Conservation (phyloP, 352 stramenopile genomes). For the Lagenidium giganteum region DNA sequence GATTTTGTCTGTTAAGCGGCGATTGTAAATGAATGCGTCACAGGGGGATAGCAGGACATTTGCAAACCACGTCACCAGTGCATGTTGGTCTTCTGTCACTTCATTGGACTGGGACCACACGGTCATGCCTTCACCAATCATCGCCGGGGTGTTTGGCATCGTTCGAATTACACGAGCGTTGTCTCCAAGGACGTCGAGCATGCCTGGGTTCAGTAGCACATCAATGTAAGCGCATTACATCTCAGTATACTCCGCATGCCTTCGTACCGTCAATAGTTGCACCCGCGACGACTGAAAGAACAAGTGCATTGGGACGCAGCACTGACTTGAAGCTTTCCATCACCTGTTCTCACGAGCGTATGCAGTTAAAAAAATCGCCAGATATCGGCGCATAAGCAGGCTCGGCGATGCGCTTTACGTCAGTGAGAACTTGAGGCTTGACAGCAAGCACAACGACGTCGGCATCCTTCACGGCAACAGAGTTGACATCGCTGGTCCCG, state of each 20-base stretch:
- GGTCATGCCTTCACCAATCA: slow-evolving; percentile 93
- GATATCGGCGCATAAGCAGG: too few relatives aligned
- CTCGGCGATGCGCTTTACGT: slow-evolving; percentile 27
- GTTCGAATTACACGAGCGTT: slow-evolving; percentile 84
- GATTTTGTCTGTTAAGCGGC: slow-evolving; percentile 72
- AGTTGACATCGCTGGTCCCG: slow-evolving; percentile 56
- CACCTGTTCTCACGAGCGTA: slow-evolving; percentile 20
- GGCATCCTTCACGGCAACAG: slow-evolving; percentile 57
- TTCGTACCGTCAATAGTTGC: slow-evolving; percentile 56
- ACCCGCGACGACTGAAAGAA: slow-evolving; percentile 84
- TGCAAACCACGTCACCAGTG: slow-evolving; percentile 24
- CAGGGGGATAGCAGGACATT: background rate
- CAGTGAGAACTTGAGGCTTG: slow-evolving; percentile 92
- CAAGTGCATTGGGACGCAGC: slow-evolving; percentile 53
- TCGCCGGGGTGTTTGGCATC: slow-evolving; percentile 96
- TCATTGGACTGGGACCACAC: slow-evolving; percentile 87
- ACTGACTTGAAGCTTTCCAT: slow-evolving; percentile 53
- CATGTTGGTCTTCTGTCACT: slow-evolving; percentile 71
- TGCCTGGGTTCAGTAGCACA: slow-evolving; percentile 8
- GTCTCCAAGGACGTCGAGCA: slow-evolving; percentile 52
- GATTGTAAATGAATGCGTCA: background rate
- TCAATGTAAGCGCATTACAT: background rate
- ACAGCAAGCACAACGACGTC: slow-evolving; percentile 92
- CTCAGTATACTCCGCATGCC: background rate
- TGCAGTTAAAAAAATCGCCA: background rate